Evolutionary conservation across 2,329 filamentous ascomycete genomes (phyloP), one percentile per base, ranked within the genome.

Genomic region (Sporothrix dimorphospora): DNA sequence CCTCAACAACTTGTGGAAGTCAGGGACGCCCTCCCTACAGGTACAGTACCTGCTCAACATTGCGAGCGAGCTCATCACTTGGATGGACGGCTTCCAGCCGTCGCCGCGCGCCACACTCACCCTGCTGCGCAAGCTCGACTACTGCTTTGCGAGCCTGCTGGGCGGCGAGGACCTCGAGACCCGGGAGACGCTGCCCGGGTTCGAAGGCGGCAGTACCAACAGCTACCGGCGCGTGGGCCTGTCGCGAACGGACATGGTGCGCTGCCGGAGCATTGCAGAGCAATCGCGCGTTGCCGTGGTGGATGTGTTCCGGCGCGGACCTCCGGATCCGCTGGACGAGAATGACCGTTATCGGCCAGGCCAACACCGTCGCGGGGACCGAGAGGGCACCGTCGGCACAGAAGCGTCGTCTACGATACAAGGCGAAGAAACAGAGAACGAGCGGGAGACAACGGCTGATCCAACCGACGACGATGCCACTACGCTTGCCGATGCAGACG

Each of bases 1-100:
- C 14, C 82, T 97, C 19, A 91, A 97, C 79, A 87, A 97, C 8
- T 82, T 97, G 5, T 98, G 95, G 95, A 87, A 93, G 27, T 93
- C 91, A 40, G 93, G 92, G 11, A 97, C 94, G 27, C 94, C 93
- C 21, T 88, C 87, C 70, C 83, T 98, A 9, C 94, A 98, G 81
- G 89, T 95, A 14, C 93, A 94, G 1, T 95, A 95, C 78, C 84
- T 98, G 2, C 88, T 98, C 49, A 92, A 90, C 71, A 83, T 97
- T 65, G 93, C 93, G 0, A 87, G 91, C 69, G 86, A 94, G 73
- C 85, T 94, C 49, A 90, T 89, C 72, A 89, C 89, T 21, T 94
- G 92, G 79, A 85, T 97, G 3, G 84, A 89, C 4, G 88, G 90
- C 9, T 97, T 97, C 79, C 86, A 89, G 0, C 88, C 92, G 2